Conservation (phyloP, 371 early-diverging fungal genomes). For the Mycotypha africana region DNA sequence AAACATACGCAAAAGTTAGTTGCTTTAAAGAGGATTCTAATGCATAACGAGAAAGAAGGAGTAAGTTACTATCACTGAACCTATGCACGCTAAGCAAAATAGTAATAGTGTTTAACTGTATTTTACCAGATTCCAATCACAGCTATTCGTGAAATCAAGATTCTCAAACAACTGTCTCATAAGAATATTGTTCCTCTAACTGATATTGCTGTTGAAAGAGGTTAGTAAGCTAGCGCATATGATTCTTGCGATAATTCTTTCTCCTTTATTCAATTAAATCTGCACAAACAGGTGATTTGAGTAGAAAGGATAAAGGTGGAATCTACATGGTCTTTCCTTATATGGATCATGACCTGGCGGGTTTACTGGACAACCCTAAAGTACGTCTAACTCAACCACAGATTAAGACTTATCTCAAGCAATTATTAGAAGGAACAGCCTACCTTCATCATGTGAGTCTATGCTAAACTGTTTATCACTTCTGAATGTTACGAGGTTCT, state of each 20-base stretch:
- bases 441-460: conserved; percentile 71
- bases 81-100: not conserved
- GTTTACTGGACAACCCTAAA: conserved; percentile 72
- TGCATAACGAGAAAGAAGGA: conserved; percentile 92
- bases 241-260: not conserved
- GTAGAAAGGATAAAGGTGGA: conserved; percentile 40
- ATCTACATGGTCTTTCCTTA: conserved; percentile 95
- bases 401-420: conserved; percentile 77
- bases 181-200: conserved; percentile 81
- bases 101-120: not conserved
- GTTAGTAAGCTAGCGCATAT: no score
- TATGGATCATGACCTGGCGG: conserved; percentile 92
- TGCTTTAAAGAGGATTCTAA: conserved; percentile 86
- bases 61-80: conserved; percentile 28
- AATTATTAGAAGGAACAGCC: conserved; percentile 79
- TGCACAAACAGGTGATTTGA: conserved; percentile 23
- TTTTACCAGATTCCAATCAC: conserved; percentile 81
- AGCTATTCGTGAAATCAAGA: conserved; percentile 92
- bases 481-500: no score
- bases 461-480: not conserved
- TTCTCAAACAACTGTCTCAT: conserved; percentile 78
- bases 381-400: conserved; percentile 63
- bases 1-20: conserved; percentile 68
- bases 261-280: no score
- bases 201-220: conserved; percentile 72